phyloP scores from a whole-genome alignment of 1,284 basidiomycete genomes.

The Neonothopanus nambi region DNA sequence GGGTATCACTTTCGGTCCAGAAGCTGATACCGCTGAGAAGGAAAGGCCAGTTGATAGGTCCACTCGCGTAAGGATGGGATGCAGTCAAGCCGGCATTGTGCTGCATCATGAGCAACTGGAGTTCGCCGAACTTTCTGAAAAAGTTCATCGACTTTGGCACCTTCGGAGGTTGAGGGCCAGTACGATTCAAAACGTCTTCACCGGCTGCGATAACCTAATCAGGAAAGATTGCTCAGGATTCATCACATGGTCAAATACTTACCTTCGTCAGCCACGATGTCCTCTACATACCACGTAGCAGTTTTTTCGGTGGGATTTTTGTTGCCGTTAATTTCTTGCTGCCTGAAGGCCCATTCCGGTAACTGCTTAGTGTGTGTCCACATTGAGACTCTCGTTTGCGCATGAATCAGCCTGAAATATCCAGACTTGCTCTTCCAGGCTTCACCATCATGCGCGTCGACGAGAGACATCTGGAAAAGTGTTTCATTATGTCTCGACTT shows the following conservation, averaged over 20 bases:
- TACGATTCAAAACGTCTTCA: slow-evolving; percentile 57
- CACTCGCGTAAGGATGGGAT: slow-evolving; percentile 93
- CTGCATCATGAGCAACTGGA: slow-evolving; percentile 95
- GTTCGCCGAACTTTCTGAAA: slow-evolving; percentile 92
- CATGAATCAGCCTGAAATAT: slow-evolving; percentile 88
- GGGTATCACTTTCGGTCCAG: slow-evolving; percentile 87
- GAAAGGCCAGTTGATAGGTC: slow-evolving; percentile 98
- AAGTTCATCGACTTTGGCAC: slow-evolving; percentile 84
- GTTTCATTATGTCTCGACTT: slow-evolving; percentile 82
- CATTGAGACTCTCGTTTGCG: slow-evolving; percentile 88
- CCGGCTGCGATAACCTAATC: slow-evolving; percentile 40
- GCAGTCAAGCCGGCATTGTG: slow-evolving; percentile 96
- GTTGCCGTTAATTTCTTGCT: slow-evolving; percentile 98
- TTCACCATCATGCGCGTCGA: slow-evolving; percentile 74
- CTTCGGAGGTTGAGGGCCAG: slow-evolving; percentile 49
- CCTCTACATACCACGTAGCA: slow-evolving; percentile 87
- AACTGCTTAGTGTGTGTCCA: slow-evolving; percentile 88
- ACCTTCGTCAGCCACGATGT: slow-evolving; percentile 78
- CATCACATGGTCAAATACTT: slow-evolving; percentile 27
- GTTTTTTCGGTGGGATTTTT: slow-evolving; percentile 87
- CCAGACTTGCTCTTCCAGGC: slow-evolving; percentile 91
- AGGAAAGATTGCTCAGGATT: background rate
- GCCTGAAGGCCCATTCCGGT: slow-evolving; percentile 96
- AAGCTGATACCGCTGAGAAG: slow-evolving; percentile 94
- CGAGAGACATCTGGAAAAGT: slow-evolving; percentile 75